Conservation (phyloP, 371 early-diverging fungal genomes). For the Mucor velutinosus region DNA sequence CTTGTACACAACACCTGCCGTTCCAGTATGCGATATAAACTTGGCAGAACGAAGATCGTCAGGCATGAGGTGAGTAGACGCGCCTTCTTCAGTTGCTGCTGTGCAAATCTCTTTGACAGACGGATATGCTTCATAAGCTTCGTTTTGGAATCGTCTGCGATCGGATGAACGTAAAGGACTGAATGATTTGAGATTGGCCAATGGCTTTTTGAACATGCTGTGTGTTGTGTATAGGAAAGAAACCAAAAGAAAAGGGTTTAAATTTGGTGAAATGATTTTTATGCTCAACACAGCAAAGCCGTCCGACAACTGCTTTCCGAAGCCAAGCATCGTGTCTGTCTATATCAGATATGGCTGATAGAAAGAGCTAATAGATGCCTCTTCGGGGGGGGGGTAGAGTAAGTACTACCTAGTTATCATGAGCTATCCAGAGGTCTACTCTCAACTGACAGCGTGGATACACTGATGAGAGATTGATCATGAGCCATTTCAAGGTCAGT, state of each 20-base stretch:
- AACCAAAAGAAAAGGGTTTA: background rate
- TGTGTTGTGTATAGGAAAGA: background rate
- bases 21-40: conserved; percentile 61
- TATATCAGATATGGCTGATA: too few species aligned
- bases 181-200: conserved; percentile 58
- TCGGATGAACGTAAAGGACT: conserved; percentile 65
- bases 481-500: too few species aligned
- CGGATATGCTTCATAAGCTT: conserved; percentile 58
- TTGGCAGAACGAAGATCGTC: conserved; percentile 65
- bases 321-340: too few species aligned
- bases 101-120: conserved; percentile 32
- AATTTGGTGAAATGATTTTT: background rate
- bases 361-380: too few species aligned
- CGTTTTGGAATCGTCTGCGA: conserved; percentile 58
- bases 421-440: too few species aligned
- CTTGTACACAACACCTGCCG: conserved; percentile 62
- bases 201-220: conserved; percentile 65
- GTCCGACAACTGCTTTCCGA: background rate
- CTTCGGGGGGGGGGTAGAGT: too few species aligned
- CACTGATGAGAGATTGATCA: too few species aligned
- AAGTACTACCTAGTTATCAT: too few species aligned
- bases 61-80: conserved; percentile 43
- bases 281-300: background rate
- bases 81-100: conserved; percentile 25
- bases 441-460: too few species aligned